Evolutionary conservation across 1,139 yeast species (phyloP), one percentile per base, ranked within the genome.

Genomic region (Yamadazyma epiphylla): DNA sequence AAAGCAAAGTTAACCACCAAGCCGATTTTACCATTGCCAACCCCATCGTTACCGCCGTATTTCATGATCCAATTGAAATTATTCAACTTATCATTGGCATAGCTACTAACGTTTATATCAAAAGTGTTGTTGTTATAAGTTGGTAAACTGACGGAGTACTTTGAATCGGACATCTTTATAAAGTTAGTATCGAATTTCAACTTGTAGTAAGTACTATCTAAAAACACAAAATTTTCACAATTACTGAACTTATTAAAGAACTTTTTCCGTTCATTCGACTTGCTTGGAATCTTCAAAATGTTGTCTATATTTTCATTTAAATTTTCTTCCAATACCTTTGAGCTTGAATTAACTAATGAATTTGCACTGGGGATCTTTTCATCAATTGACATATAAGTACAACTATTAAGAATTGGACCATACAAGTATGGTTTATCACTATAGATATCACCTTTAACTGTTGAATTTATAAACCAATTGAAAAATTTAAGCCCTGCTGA

Each of bases 401-500:
- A 73, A 35, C 81, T 74, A 35, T 77, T 70, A 41, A 80, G 51
- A 0, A 77, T 81, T 25, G 73, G 63, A 0, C 87, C 86, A 40
- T 80, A 80, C 14, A 81, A 55, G 47, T 58, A 81, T 58, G 91
- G 68, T 46, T 69, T 64, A 30, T 79, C 85, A 23, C 60, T 55
- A 44, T 76, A 77, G 4, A 78, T 58, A 45, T 82, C 88, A 4
- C 81, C 86, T 32, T 66, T 73, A 9, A 78, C 75, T 20, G 82
- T 72, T 22, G 79, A 79, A 48, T 80, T 84, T 28, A 82, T 70
- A 42, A 68, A 44, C 82, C 86, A 50, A 52, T 61, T 46, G 66
- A 69, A 51, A 58, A 75, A 43, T 70, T 85, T 63, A 58, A 78
- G 52, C 1, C 74, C 75, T 0, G 73, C 64, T 4, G 65, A 45